Base-by-base conservation (phyloP, 1,284 basidiomycete genomes). In the Ceratorhiza oryzae-sativae region DNA sequence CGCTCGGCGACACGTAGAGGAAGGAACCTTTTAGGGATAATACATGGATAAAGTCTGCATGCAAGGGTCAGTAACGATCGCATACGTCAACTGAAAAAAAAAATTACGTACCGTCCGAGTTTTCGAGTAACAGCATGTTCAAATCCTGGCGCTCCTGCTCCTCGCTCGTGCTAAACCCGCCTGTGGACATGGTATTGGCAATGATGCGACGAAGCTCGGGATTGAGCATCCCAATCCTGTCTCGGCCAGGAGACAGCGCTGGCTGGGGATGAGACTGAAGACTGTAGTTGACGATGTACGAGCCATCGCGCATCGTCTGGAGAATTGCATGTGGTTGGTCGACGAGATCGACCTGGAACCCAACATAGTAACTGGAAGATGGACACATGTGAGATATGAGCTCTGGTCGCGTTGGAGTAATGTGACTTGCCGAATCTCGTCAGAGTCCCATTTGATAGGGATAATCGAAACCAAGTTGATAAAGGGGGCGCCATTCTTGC, bases 21-120 rank as follows among this genome's bases (percentile, higher is more conserved):
- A 98, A 94, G 8, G 86, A 86, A n/a, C 96, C 96, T 78, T 97
- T 97, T 75, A 98, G 88, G 3, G 93, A 95, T 32, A 98, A 85
- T 48, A 97, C 95, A 77, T 93, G 91, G 34, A 97, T 84, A 78
- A 97, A 93, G 79, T 97, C 94, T 59, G 88, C 85, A 12, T 9
- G 20, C 45, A 23, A 23, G n/a, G n/a, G 3, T 49, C 3, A 49
- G n/a, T 10, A 20, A 23, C 10, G 48, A 23, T 20, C 10, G 15
- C 48, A 5, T 23, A 9, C 15, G 25, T 61, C 27, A 48, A 23
- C 49, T 18, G n/a, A n/a, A n/a, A n/a, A n/a, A 13, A 13, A 56
- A 36, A 8, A 25, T 4, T 27, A 77, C 79, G 74, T 59, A 82
- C 81, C 81, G 75, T 83, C 79, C 15, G 80, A 82, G 58, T 86